Conservation (phyloP, 169 alveolate species). For the Eimeria brunetti region DNA sequence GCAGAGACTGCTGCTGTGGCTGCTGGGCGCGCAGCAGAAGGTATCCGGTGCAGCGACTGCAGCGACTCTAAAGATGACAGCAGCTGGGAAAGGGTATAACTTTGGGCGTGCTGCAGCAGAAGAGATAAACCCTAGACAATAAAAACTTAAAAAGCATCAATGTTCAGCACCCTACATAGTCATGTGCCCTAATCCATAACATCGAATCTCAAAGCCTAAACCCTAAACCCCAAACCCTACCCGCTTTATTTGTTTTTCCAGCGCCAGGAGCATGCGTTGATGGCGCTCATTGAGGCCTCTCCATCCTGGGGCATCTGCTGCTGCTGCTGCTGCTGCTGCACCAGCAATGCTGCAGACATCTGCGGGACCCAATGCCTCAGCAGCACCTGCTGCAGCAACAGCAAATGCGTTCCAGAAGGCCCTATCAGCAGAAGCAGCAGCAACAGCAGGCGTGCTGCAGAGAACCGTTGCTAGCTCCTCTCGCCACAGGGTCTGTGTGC, state of each 20-base stretch:
- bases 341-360: conserved; percentile 9
- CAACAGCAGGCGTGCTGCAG: conserved; percentile 31
- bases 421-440: conserved; percentile 69
- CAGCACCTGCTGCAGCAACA: conserved; percentile 38
- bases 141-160: background rate
- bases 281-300: conserved; percentile 25
- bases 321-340: conserved; percentile 55
- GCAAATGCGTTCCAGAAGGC: conserved; percentile 63
- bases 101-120: conserved; percentile 59
- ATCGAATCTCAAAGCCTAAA: background rate
- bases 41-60: conserved; percentile 50
- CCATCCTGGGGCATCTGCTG: conserved; percentile 66
- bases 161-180: background rate
- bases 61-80: conserved; percentile 42
- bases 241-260: conserved; percentile 17
- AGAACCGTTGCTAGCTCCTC: conserved; percentile 38
- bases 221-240: conserved; percentile 47
- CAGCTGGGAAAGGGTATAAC: conserved; percentile 47
- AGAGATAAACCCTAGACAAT: background rate
- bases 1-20: conserved; percentile 64
- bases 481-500: conserved; percentile 49
- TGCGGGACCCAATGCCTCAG: conserved; percentile 37
- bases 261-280: conserved; percentile 33
- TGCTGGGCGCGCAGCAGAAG: conserved; percentile 69
- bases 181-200: background rate